A percentile compares a stretch with the other conserved stretches of the same genome.
These are phyloP conservation scores for Beta corolliflora DNA, from an alignment of 179 eudicot species.

Conservation along the genomic window DNA sequence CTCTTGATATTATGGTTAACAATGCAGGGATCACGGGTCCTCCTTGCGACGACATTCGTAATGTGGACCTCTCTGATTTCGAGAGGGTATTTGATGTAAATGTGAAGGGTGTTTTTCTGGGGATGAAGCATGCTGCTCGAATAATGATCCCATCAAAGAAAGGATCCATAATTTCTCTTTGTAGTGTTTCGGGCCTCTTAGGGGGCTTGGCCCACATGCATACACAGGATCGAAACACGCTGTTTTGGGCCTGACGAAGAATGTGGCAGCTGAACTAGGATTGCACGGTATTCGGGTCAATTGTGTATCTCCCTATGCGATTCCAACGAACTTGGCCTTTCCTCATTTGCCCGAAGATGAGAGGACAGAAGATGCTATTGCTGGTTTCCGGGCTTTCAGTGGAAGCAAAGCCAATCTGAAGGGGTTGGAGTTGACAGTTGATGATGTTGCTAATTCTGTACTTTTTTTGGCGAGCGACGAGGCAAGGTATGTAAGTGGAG, in stretches of 20 bases:
- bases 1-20: slow-evolving; percentile 84
- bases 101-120: slow-evolving; percentile 74
- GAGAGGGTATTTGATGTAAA: slow-evolving; percentile 69
- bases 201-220: slow-evolving; percentile 83
- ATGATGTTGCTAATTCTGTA: slow-evolving; percentile 78
- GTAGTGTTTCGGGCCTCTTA: slow-evolving; percentile 58
- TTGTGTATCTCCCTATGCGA: slow-evolving; percentile 85
- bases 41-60: slow-evolving; percentile 66
- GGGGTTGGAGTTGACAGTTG: slow-evolving; percentile 59
- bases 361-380: slow-evolving; percentile 63
- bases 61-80: slow-evolving; percentile 49
- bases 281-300: slow-evolving; percentile 78
- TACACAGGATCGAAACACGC: slow-evolving; percentile 92
- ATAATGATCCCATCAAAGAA: slow-evolving; percentile 75
- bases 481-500: slow-evolving; percentile 70
- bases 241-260: slow-evolving; percentile 79
- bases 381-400: slow-evolving; percentile 51
- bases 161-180: slow-evolving; percentile 69
- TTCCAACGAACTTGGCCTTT: slow-evolving; percentile 64
- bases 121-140: slow-evolving; percentile 95
- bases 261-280: slow-evolving; percentile 89
- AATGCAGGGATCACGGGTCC: slow-evolving; percentile 76
- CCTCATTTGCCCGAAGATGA: slow-evolving; percentile 66
- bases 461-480: slow-evolving; percentile 78
- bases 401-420: slow-evolving; percentile 59